Evolutionary conservation across 345 rosid genomes (phyloP).

Genomic region (Populus deltoides): DNA sequence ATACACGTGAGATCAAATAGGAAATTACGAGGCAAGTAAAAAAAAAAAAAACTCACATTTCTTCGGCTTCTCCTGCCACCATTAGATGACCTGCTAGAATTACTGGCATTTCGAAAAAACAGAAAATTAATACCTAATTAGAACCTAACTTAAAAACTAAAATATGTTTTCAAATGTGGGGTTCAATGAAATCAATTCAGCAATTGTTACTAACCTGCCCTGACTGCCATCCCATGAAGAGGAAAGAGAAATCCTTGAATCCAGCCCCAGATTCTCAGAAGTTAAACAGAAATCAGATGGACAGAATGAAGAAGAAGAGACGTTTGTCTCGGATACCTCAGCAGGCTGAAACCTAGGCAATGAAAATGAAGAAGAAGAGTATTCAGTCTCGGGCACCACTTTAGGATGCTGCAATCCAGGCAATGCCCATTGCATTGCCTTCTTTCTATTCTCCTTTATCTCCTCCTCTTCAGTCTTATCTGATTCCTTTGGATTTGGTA

Average conservation of each 20-base stretch:
- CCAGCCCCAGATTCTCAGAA: constrained; percentile 63
- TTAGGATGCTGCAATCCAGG: constrained; percentile 64
- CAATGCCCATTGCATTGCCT: constrained; percentile 61
- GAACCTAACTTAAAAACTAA: constrained; percentile 2
- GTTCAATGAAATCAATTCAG: not conserved
- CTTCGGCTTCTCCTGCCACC: constrained; percentile 70
- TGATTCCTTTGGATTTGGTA: constrained; percentile 37
- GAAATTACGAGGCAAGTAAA: not conserved
- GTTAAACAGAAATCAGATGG: constrained; percentile 58
- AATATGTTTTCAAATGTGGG: not conserved
- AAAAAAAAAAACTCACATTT: constrained; percentile 47
- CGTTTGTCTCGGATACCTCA: not conserved
- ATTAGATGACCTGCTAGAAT: constrained; percentile 55
- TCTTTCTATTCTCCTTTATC: constrained; percentile 33
- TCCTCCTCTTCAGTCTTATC: constrained; percentile 34
- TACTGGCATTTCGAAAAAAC: constrained; percentile 24
- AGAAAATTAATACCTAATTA: constrained; percentile 2
- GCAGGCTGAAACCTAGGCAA: constrained; percentile 11
- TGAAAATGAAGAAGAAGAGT: constrained; percentile 1
- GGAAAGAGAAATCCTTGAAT: constrained; percentile 51
- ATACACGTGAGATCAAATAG: not conserved
- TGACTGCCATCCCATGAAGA: constrained; percentile 64
- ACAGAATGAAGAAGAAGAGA: constrained; percentile 40
- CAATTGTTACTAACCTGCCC: constrained; percentile 45
- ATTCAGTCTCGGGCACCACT: constrained; percentile 29